These are phyloP conservation scores for Lachnellula willkommii DNA, from an alignment of 2,329 filamentous ascomycete species.

Conservation along the genomic window DNA sequence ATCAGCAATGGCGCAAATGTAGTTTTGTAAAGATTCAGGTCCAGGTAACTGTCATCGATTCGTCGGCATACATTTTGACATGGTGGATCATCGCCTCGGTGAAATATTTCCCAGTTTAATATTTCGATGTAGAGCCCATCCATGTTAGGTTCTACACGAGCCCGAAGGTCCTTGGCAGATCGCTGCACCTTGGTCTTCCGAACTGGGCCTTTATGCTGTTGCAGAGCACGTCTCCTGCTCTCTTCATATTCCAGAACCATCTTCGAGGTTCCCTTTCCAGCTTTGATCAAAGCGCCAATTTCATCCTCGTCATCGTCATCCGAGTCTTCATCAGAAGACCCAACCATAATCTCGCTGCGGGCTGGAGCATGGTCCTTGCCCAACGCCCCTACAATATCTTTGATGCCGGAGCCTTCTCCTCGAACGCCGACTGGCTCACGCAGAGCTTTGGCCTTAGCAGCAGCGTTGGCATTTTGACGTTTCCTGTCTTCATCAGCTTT, in stretches of 20 bases:
- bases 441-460: constrained; percentile 63
- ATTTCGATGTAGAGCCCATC: constrained; percentile 79
- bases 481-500: constrained; percentile 70
- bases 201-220: constrained; percentile 61
- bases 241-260: constrained; percentile 39
- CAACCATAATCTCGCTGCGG: constrained; percentile 87
- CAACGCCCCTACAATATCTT: constrained; percentile 62
- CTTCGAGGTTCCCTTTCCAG: constrained; percentile 35
- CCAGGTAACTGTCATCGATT: constrained; percentile 72
- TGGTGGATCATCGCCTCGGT: constrained; percentile 80
- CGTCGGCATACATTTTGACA: constrained; percentile 65
- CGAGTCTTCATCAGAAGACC: constrained; percentile 66
- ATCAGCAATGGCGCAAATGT: constrained; percentile 88
- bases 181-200: constrained; percentile 77
- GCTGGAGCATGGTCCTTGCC: constrained; percentile 73
- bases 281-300: constrained; percentile 39
- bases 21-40: constrained; percentile 73
- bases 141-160: constrained; percentile 84
- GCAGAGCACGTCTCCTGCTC: constrained; percentile 41
- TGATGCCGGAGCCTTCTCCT: constrained; percentile 73
- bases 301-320: constrained; percentile 65
- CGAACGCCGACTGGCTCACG: constrained; percentile 52
- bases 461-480: constrained; percentile 64
- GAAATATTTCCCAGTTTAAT: constrained; percentile 92
- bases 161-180: constrained; percentile 89